Conservation (phyloP, 306 rosid genomes). For the Carpinus viminea region DNA sequence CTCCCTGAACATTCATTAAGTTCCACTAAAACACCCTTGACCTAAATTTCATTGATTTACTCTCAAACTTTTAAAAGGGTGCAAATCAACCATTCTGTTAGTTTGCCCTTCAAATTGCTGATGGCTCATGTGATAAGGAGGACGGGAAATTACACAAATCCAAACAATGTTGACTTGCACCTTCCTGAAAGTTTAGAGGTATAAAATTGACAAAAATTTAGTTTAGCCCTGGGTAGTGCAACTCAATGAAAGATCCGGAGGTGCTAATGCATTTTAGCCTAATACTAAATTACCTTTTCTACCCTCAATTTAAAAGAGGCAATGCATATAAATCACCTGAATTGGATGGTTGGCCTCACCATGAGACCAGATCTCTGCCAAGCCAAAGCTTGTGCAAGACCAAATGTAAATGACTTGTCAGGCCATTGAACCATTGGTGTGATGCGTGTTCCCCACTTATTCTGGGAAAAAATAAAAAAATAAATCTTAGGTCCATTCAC, state of each 20-base stretch:
- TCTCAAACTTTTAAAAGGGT: too few relatives aligned
- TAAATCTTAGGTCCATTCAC: conserved; percentile 28
- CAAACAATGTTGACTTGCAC: not conserved
- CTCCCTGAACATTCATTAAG: too few relatives aligned
- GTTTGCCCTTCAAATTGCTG: too few relatives aligned
- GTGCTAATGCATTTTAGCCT: not conserved
- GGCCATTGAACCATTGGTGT: conserved; percentile 95
- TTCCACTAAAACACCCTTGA: too few relatives aligned
- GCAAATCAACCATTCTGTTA: too few relatives aligned
- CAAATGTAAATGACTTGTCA: conserved; percentile 86
- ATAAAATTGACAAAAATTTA: not conserved
- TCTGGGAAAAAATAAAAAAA: conserved; percentile 43
- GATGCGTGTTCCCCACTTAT: conserved; percentile 89
- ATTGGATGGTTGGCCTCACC: conserved; percentile 86
- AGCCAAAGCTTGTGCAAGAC: conserved; percentile 88
- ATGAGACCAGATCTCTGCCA: conserved; percentile 98
- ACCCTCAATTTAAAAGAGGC: not conserved
- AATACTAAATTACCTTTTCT: not conserved
- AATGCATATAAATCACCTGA: conserved; percentile 55
- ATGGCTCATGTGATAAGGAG: too few relatives aligned
- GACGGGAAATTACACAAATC: not conserved
- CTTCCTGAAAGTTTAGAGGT: not conserved
- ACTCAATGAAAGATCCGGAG: not conserved
- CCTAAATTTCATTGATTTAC: too few relatives aligned
- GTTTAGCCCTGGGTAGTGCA: not conserved